Evolutionary conservation across 139 green algal genomes (phyloP), one percentile per base, ranked within the genome.

Genomic region (Mychonastes homosphaera): DNA sequence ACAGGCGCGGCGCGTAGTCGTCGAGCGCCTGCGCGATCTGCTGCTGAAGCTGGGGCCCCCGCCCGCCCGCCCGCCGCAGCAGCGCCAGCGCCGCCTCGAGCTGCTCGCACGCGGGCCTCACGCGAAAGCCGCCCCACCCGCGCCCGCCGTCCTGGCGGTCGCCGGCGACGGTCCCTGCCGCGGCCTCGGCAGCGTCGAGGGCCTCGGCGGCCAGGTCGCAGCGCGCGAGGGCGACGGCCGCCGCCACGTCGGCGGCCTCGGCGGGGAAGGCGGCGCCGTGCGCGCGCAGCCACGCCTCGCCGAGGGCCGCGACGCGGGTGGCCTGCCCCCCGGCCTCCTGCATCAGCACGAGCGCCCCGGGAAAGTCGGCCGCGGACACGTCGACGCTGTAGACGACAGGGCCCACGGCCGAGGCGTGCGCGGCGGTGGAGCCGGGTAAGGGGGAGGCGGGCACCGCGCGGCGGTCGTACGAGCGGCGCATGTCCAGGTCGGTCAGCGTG

Each of bases 271-370:
- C n/a, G 19, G 16, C 21, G 51, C 48, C 26, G 15, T 43, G 13
- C 10, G 48, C 38, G 41, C 8, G 8, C 27, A 67, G 61, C 51
- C 61, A 51, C 10, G 27, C 18, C 9, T 5, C 15, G 23, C 62
- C 71, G 15, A 74, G 53, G 10, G 61, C 27, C 0, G 74, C 38
- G 4, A 68, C 65, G n/a, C n/a, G n/a, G 23, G 61, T 18, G 12
- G 51, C 34, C 29, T 52, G 50, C 35, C 69, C 46, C 29, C 71
- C 71, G 9, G 62, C 38, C 62, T 78, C 65, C 48, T 76, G 69
- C n/a, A 78, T 53, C 43, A 78, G 39, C 6, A 78, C 71, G 29
- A 78, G 58, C 15, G 66, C 58, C 2, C 58, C 71, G 4, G 71
- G 71, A 28, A 78, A 53, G 62, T 78, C 62, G n/a, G 58, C 27